phyloP scores from a whole-genome alignment of 176 grass and related monocot genomes.

The Lolium rigidum region DNA sequence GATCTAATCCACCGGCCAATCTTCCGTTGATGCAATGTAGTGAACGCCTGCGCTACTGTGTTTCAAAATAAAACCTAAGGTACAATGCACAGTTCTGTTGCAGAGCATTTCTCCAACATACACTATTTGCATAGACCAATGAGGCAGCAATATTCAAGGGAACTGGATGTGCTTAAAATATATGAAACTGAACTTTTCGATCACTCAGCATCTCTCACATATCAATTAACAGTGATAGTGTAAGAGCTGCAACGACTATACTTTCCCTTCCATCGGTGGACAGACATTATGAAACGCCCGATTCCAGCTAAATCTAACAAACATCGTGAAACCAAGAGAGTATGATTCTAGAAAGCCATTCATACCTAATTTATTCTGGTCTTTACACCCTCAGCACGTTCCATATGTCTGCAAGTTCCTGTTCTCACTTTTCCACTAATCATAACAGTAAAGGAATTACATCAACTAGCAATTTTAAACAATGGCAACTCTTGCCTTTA shows the following conservation, averaged over 20 bases:
- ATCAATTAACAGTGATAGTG: not conserved
- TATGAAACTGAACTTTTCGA: not conserved
- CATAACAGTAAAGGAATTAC: not conserved
- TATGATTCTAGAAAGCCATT: not conserved
- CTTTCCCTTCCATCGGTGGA: not conserved
- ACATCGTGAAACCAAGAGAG: not conserved
- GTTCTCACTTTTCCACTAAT: not conserved
- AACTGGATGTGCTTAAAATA: not conserved
- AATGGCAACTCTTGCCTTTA: not conserved
- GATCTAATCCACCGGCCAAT: no score
- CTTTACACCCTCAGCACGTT: conserved; percentile 24
- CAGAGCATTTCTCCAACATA: not conserved
- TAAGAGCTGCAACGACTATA: not conserved
- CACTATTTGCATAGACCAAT: not conserved
- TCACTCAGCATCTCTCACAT: not conserved
- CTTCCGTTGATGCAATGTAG: no score
- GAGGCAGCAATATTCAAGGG: not conserved
- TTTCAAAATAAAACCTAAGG: no score
- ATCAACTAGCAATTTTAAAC: conserved; percentile 17
- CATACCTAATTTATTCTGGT: not conserved
- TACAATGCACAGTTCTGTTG: not conserved
- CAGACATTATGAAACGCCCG: not conserved
- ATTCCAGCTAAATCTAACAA: not conserved
- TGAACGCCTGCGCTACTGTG: no score
- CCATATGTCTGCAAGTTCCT: not conserved